phyloP scores from a whole-genome alignment of 306 rosid species.

The Abrus pulchellus region DNA sequence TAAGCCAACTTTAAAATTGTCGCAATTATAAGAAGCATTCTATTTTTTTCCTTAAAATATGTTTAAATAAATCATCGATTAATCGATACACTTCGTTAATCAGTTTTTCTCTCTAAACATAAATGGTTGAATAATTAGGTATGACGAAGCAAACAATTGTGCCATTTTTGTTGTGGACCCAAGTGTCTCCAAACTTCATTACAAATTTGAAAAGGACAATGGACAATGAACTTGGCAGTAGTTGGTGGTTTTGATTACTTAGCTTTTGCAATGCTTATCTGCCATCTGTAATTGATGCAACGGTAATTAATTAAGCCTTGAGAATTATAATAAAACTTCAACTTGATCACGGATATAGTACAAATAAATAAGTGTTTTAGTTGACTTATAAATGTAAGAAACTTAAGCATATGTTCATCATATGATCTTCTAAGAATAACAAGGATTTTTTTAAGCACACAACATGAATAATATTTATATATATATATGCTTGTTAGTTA shows the following conservation, averaged over 20 bases:
- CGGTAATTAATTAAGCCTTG: neutral
- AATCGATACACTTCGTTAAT: too few relatives aligned
- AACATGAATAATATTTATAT: neutral
- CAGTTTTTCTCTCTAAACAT: neutral
- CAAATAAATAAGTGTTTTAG: neutral
- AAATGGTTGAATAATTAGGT: constrained; percentile 9
- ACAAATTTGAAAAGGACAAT: neutral
- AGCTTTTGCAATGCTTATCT: neutral
- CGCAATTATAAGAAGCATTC: too few relatives aligned
- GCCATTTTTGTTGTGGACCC: neutral
- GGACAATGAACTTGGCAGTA: neutral
- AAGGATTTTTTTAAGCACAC: neutral
- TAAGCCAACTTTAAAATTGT: too few relatives aligned
- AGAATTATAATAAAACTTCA: neutral
- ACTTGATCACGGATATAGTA: neutral
- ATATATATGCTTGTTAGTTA: neutral
- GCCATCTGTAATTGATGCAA: neutral
- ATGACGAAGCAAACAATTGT: neutral
- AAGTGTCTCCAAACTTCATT: neutral
- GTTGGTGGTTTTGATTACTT: neutral
- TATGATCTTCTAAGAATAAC: neutral
- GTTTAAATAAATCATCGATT: too few relatives aligned
- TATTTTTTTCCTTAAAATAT: too few relatives aligned
- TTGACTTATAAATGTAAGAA: neutral
- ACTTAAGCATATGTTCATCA: neutral